phyloP scores from a whole-genome alignment of 1,139 yeast genomes.

The Chernovozyma sophiae-reginae region DNA sequence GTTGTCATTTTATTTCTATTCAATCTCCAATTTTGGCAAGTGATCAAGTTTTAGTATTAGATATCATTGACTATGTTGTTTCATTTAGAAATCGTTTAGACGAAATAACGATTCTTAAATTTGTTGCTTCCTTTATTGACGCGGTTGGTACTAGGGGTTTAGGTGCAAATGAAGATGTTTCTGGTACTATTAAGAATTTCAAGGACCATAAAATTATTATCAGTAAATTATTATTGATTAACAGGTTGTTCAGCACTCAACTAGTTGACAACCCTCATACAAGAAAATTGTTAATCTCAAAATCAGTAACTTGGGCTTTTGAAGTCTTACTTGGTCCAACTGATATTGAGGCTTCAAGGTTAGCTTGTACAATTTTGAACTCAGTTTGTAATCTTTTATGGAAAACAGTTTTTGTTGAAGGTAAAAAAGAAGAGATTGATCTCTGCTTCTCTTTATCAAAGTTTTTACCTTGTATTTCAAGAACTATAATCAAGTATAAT shows the following conservation, averaged over 20 bases:
- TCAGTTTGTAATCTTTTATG: slow-evolving; percentile 43
- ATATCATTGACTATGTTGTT: slow-evolving; percentile 53
- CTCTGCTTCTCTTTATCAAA: slow-evolving; percentile 47
- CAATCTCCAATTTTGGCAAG: slow-evolving; percentile 45
- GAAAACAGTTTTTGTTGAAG: slow-evolving; percentile 23
- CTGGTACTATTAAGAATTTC: slow-evolving; percentile 25
- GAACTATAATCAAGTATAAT: slow-evolving; percentile 50
- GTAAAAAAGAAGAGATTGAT: slow-evolving; percentile 21
- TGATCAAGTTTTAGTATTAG: slow-evolving; percentile 59
- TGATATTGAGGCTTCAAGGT: slow-evolving; percentile 57
- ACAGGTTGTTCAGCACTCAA: slow-evolving; percentile 51
- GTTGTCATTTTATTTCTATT: slow-evolving; percentile 45
- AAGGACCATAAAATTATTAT: slow-evolving; percentile 55
- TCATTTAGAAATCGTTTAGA: slow-evolving; percentile 37
- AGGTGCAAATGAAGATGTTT: slow-evolving; percentile 37
- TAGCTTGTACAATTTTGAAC: slow-evolving; percentile 57
- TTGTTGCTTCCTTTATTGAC: slow-evolving; percentile 42
- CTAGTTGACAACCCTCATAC: slow-evolving; percentile 33
- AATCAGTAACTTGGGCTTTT: slow-evolving; percentile 60
- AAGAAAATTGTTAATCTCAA: slow-evolving; percentile 44
- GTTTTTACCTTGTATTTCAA: slow-evolving; percentile 49
- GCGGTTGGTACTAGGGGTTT: slow-evolving; percentile 54
- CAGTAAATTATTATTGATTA: slow-evolving; percentile 55
- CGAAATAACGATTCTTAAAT: slow-evolving; percentile 34
- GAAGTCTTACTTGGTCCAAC: slow-evolving; percentile 51